These are phyloP conservation scores for Panicum virgatum DNA, from an alignment of 202 grass and related monocot species.

Conservation along the genomic window DNA sequence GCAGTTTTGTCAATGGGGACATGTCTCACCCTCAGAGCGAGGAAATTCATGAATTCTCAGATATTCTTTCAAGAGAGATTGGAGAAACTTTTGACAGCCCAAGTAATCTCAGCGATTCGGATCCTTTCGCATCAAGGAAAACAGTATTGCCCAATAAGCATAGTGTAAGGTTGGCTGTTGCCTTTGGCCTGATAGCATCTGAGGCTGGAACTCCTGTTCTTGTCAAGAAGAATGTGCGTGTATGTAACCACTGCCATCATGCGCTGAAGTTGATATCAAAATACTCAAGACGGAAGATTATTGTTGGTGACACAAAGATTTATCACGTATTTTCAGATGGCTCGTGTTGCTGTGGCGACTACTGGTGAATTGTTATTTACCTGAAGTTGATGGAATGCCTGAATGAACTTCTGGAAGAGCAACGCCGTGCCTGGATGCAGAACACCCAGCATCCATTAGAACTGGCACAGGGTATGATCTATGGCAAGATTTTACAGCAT, in stretches of 20 bases:
- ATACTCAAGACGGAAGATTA: constrained; percentile 58
- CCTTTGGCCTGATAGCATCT: constrained; percentile 75
- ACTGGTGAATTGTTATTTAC: constrained; percentile 58
- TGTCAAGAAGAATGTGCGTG: constrained; percentile 89
- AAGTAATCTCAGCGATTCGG: constrained; percentile 23
- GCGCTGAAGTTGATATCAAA: constrained; percentile 78
- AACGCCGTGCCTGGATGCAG: not conserved
- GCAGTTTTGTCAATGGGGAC: constrained; percentile 74
- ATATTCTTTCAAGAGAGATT: constrained; percentile 62
- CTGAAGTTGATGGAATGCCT: not conserved
- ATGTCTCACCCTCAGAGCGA: constrained; percentile 50
- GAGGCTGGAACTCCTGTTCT: constrained; percentile 58
- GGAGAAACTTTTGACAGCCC: constrained; percentile 37
- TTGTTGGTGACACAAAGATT: constrained; percentile 74
- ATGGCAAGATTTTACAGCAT: not conserved
- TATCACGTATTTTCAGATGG: constrained; percentile 82
- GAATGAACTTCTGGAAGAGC: constrained; percentile 1
- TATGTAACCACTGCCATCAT: constrained; percentile 76
- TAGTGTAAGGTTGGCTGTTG: constrained; percentile 69
- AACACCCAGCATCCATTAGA: not conserved
- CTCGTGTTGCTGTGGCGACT: constrained; percentile 83
- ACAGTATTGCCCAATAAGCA: constrained; percentile 56
- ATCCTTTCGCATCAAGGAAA: constrained; percentile 27
- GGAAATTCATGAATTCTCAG: constrained; percentile 60
- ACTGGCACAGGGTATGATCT: not conserved